Evolutionary conservation across 2,329 filamentous ascomycete genomes (phyloP), one percentile per base, ranked within the genome.

Genomic region (Colletotrichum sp.): DNA sequence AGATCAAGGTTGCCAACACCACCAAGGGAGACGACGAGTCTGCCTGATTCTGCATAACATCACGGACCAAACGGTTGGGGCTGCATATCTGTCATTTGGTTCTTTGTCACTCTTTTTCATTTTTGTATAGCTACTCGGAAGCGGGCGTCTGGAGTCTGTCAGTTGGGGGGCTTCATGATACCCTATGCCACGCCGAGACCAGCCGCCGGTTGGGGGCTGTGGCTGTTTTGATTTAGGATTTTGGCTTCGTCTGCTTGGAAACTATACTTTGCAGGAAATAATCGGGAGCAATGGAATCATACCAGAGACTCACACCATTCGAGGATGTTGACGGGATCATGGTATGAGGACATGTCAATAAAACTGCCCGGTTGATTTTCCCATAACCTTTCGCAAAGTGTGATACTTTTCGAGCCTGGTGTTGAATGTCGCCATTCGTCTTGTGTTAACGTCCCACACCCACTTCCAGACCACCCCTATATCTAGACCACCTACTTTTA

Each of bases 61-160:
- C 1, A 22, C 22, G 48, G 32, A 32, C 6, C 15, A 60, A 32
- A 52, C 3, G 26, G 22, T 24, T 44, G 22, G 28, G 36, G 52
- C 13, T 26, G 22, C 18, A 16, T 36, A 5, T 22, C 59, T 62
- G 18, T 62, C 16, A 34, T 64, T 57, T 55, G 30, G 16, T 72
- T 39, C 32, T 28, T 22, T 12, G 18, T 59, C 48, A n/a, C 62
- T 16, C 18, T 4, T 62, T 52, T 34, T 36, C 16, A 1, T 62
- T 18, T 36, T 24, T 68, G 22, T 63, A n/a, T 63, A 69, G 65
- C 55, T 63, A 69, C 65, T 73, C 55, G 55, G 71, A 63, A 63
- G 65, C 65, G 57, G 71, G 65, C 71, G 71, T 69, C 64, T 73
- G 65, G 64, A 69, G 71, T 69, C 71, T 73, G 65, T 63, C 57